Percentiles rank a stretch among this genome's conserved stretches.
These are phyloP conservation scores for Fusarium verticillioides DNA, from an alignment of 2,329 filamentous ascomycete species.

Conservation along the genomic window DNA sequence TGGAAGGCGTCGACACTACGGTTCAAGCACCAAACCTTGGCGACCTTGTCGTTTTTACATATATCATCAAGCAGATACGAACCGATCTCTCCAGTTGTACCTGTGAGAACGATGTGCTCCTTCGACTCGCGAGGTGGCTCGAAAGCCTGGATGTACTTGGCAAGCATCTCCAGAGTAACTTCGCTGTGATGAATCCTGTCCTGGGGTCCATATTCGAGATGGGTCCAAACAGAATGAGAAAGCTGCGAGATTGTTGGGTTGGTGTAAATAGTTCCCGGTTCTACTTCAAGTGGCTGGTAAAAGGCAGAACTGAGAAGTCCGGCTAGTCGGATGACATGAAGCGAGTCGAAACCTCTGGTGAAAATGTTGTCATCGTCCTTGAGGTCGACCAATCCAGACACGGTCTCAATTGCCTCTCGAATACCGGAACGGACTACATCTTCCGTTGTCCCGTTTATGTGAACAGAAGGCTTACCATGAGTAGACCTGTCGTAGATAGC, in stretches of 20 bases:
- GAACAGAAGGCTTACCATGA: neutral
- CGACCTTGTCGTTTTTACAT: neutral
- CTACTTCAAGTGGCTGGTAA: rapidly evolving
- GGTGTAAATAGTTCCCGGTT: neutral
- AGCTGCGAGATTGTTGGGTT: neutral
- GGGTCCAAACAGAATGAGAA: neutral
- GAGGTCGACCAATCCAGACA: neutral
- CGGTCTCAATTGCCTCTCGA: neutral
- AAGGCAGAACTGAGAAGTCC: neutral
- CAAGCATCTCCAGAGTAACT: neutral
- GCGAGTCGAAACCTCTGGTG: neutral
- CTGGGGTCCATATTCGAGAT: neutral
- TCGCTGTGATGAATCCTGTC: neutral
- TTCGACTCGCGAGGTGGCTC: neutral
- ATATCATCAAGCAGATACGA: neutral
- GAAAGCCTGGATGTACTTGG: neutral
- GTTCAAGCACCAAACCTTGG: neutral
- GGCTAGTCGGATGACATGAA: neutral
- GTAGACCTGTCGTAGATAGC: neutral
- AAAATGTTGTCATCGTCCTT: neutral
- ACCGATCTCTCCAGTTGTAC: neutral
- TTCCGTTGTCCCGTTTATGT: neutral
- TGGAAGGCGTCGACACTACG: neutral
- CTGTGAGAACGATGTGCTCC: neutral
- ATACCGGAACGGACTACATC: neutral